Evolutionary conservation across 495 filamentous ascomycete species (phyloP), one percentile per base, ranked within the genome.

Genomic region (Tuber microsphaerosporum): DNA sequence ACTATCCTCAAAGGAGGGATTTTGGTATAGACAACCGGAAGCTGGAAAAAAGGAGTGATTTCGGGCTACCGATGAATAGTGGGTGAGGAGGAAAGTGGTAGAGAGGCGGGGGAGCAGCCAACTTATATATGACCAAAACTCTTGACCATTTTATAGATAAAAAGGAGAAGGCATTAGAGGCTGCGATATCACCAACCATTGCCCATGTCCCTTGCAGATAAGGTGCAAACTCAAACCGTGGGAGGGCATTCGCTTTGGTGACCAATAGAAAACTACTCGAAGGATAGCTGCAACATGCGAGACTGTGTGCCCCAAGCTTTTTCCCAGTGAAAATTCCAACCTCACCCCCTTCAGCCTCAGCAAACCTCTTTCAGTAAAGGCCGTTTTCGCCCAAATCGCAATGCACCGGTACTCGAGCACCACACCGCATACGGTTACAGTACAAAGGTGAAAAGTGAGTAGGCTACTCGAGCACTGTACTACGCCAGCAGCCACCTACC

Each of bases 1-100:
- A 46, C 76, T 79, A 79, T 79, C 77, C 77, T 79, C 61, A 65
- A 73, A 31, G 73, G 46, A 71, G 70, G 71, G 61, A 74, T 17
- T 39, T 26, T 26, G 20, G 61, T 75, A 41, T 41, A 77, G 70
- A 73, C 10, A 71, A 48, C 43, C 43, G 72, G 26, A 51, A 72
- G 34, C 45, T 72, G 69, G 70, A 75, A 79, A 76, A 34, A 79
- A 79, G 4, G 77, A 79, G 73, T 79, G 77, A 75, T 73, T 79
- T 65, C 56, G 56, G 76, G 71, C 77, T 75, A 61, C 77, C 46
- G 56, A 65, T 71, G 70, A 71, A 45, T 71, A 65, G 34, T 72
- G 70, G 70, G 65, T 48, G 45, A 68, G 44, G 76, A 75, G 61
- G 56, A 4, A 48, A 43, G 39, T 42, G n/a, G n/a, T n/a, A 17